These are phyloP conservation scores for Paecilomyces sp. DNA, from an alignment of 2,329 filamentous ascomycete genomes.

Conservation along the genomic window DNA sequence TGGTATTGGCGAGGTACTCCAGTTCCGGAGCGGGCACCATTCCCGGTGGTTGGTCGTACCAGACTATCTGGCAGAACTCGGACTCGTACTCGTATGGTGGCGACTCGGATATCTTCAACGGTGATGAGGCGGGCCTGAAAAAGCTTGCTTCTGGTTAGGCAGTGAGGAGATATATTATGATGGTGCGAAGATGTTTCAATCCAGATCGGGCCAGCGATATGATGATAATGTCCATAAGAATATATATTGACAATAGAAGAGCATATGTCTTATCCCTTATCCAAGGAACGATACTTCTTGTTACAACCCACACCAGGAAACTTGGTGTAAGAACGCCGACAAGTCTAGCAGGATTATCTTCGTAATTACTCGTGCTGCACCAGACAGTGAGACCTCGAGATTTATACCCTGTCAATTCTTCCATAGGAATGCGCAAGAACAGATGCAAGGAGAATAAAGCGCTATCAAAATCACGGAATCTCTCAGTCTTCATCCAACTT, in stretches of 20 bases:
- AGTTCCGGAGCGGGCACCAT: constrained; percentile 34
- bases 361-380: neutral
- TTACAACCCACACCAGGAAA: neutral
- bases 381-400: neutral
- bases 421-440: neutral
- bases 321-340: neutral
- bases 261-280: too few species aligned
- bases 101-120: constrained; percentile 49
- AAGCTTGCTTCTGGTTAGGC: constrained; percentile 11
- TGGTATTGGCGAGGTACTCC: constrained; percentile 43
- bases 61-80: constrained; percentile 51
- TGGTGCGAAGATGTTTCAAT: neutral
- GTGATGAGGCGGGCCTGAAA: constrained; percentile 27
- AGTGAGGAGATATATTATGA: neutral
- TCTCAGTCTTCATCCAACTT: constrained; percentile 56
- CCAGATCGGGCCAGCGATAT: neutral
- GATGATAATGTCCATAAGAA: neutral
- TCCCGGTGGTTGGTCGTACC: constrained; percentile 46
- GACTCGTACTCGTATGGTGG: constrained; percentile 46
- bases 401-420: neutral
- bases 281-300: neutral
- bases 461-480: constrained; percentile 6
- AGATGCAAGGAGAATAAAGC: neutral
- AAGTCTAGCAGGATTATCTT: neutral
- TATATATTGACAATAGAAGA: too few species aligned